Conservation (phyloP, 257 asterid species). For the Sherardia arvensis region DNA sequence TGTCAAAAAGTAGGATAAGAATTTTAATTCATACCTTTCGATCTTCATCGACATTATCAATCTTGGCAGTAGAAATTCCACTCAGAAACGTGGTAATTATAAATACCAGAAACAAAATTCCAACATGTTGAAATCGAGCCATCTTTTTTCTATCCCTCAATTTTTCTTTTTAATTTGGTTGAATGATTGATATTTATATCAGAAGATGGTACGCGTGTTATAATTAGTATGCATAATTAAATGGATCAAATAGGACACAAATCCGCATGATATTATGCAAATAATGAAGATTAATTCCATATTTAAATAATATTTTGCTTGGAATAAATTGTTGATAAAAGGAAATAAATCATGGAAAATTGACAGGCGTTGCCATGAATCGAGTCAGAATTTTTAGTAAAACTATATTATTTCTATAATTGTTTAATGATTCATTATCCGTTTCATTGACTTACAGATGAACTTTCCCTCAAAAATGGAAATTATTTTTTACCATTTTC, state of each 20-base stretch:
- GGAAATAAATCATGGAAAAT: not conserved
- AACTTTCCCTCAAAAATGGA: not conserved
- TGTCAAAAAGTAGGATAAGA: not conserved
- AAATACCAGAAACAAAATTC: constrained; percentile 1
- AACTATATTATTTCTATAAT: not conserved
- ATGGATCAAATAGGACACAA: not conserved
- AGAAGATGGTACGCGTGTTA: not conserved
- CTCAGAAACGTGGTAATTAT: not conserved
- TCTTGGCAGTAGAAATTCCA: not conserved
- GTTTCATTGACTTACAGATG: too few relatives aligned
- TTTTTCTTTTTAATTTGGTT: too few relatives aligned
- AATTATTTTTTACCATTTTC: too few relatives aligned
- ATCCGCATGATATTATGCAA: not conserved
- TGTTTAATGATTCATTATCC: not conserved
- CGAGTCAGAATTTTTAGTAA: not conserved
- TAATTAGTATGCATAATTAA: too few relatives aligned
- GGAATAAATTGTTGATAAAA: not conserved
- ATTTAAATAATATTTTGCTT: too few relatives aligned
- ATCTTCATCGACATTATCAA: not conserved
- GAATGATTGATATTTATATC: not conserved
- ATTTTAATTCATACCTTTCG: constrained; percentile 6
- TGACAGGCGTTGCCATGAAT: not conserved
- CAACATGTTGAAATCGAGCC: not conserved
- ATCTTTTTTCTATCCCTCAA: not conserved
- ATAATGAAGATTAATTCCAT: not conserved